Evolutionary conservation across 768 basidiomycete genomes (phyloP).

Genomic region (Pleurotus sapidus): DNA sequence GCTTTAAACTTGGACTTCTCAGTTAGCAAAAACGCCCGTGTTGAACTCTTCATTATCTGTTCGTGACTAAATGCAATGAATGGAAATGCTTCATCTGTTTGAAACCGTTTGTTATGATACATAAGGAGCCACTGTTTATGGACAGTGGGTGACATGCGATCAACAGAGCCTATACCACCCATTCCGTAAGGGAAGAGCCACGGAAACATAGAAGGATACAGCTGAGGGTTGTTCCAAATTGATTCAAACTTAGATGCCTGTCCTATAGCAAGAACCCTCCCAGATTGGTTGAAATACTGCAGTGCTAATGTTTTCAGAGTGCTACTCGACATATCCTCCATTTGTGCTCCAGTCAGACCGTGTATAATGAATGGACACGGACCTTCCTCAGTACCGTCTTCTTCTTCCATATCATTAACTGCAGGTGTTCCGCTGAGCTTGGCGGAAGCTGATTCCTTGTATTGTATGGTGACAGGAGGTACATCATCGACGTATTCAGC

Average conservation of each 20-base stretch:
- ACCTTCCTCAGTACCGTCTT: constrained; percentile 11
- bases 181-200: constrained; percentile 40
- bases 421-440: constrained; percentile 20
- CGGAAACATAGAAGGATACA: constrained; percentile 35
- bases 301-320: constrained; percentile 20
- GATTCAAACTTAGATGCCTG: constrained; percentile 22
- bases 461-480: constrained; percentile 22
- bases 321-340: constrained; percentile 9
- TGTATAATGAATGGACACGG: too few relatives aligned
- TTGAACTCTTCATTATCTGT: constrained; percentile 21
- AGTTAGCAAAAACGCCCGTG: constrained; percentile 16
- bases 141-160: constrained; percentile 12
- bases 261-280: too few relatives aligned
- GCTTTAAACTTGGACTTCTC: constrained; percentile 12
- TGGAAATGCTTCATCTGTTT: too few relatives aligned
- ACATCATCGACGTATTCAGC: constrained; percentile 16
- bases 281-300: constrained; percentile 10
- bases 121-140: constrained; percentile 27
- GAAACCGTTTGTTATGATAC: constrained; percentile 28
- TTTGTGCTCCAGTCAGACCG: constrained; percentile 13
- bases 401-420: constrained; percentile 4
- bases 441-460: constrained; percentile 14
- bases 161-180: constrained; percentile 27
- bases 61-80: neutral
- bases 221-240: constrained; percentile 8